Evolutionary conservation across 768 basidiomycete species (phyloP).

Genomic region (Suillus americanus): DNA sequence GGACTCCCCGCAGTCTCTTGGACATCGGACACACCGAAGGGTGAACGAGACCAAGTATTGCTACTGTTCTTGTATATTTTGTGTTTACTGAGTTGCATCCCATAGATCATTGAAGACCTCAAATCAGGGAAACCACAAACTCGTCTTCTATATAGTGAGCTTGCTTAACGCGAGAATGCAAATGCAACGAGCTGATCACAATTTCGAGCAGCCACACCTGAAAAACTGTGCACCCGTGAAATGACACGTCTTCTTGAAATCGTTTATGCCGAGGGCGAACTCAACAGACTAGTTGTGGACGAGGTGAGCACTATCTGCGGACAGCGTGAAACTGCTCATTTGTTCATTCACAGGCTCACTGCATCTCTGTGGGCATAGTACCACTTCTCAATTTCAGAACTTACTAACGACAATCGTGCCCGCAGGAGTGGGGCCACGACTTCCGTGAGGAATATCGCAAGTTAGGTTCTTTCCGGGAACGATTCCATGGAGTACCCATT

Average conservation of each 20-base stretch:
- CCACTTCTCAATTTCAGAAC: background rate
- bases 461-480: conserved; percentile 67
- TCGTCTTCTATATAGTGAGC: conserved; percentile 72
- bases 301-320: conserved; percentile 48
- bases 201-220: conserved; percentile 63
- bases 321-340: background rate
- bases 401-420: background rate
- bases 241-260: conserved; percentile 50
- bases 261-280: conserved; percentile 51
- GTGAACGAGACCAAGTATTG: conserved; percentile 55
- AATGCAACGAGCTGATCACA: background rate
- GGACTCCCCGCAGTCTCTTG: conserved; percentile 59
- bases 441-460: conserved; percentile 74
- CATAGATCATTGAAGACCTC: conserved; percentile 63
- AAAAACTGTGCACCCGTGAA: conserved; percentile 58
- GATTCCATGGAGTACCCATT: conserved; percentile 70
- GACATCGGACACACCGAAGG: conserved; percentile 60
- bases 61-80: background rate
- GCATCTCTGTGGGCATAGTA: conserved; percentile 63
- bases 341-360: conserved; percentile 60
- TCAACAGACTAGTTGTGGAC: conserved; percentile 79
- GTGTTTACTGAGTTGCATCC: background rate
- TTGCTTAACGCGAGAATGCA: background rate
- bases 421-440: conserved; percentile 82
- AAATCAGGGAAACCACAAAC: conserved; percentile 54